Base-by-base conservation (phyloP, 371 early-diverging fungal genomes). In the Mortierella sp. region DNA sequence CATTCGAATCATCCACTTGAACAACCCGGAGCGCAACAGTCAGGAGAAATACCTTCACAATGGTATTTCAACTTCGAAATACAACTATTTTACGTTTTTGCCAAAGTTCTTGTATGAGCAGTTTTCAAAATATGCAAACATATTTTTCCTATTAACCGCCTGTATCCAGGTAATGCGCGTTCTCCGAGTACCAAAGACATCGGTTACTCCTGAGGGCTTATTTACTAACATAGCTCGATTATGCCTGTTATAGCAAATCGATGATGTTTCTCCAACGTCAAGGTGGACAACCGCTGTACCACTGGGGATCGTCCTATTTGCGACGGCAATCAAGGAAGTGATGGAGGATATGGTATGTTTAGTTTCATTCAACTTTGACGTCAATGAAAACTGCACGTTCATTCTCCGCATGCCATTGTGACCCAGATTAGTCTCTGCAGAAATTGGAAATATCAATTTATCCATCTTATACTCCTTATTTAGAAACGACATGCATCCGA, bases 311-410 rank as follows among this genome's bases (percentile, higher is more conserved):
- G 98, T 99, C 2, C 84, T 99, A 65, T 83, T 94, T 32, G 96
- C 95, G 28, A 97, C 99, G 1, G 99, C 97, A 32, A 84, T 96
- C 47, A 99, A 99, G 85, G 99, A 99, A 85, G 87, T 96, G 6
- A 86, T 97, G 50, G 99, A 99, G 82, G 99, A 99, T 83, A 86
- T 91, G 80, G 94, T 92, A 89, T 86, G 90, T 78, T 22, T 32
- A 28, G 7, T 28, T 28, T 1, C 10, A 28, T 28, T 28, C 32
- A 28, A 55, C 22, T 9, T 32, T 28, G 55, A 55, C 24, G 9
- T 50, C 45, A 45, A 45, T 3, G 43, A 43, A 43, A 15, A 0
- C 43, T 43, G 43, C 43, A 43, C 15, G 10, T n/a, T 50, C n/a
- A n/a, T 8, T n/a, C n/a, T n/a, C 19, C 50, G 43, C n/a, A n/a